Evolutionary conservation across 768 basidiomycete species (phyloP), one percentile per base, ranked within the genome.

Genomic region (Collybia sp.): DNA sequence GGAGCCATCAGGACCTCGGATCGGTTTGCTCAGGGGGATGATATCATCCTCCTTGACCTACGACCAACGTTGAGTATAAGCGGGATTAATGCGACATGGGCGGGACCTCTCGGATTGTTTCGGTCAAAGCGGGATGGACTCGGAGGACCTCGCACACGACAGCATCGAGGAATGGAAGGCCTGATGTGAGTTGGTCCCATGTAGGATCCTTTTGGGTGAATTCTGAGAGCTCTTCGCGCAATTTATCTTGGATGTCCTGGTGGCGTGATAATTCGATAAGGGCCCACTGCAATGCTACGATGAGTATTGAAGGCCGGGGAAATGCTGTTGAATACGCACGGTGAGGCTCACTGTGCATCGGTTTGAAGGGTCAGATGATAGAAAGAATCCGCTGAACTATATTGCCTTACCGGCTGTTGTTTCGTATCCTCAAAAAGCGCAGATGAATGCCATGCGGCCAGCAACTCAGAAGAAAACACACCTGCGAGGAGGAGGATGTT

Each of bases 401-500:
- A 36, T 15, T 38, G 9, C 47, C 53, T 38, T 39, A 57, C 55
- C 50, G 13, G 53, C 41, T 13, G 56, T 58, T 4, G 56, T 55
- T 35, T 58, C 57, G 13, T 58, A 58, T 20, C 57, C 57, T 25
- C 6, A 37, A 10, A 37, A 37, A 42, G 16, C n/a, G 18, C 15
- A 32, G 17, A n/a, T 17, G n/a, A 30, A 20, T 15, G 13, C 10
- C 16, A 33, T 15, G 15, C 18, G 11, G 12, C 12, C 19, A n/a
- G 2, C 25, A 45, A 30, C 33, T 32, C 15, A 16, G 6, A 45
- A 20, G 13, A 37, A n/a, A n/a, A 38, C 43, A 9, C 8, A 10
- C 68, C 70, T 12, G 64, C 63, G 30, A 71, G 40, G 31, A 72
- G 58, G 10, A 72, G 56, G 5, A 66, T 57, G 44, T 69, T 72